Base-by-base conservation (phyloP, 1,139 yeast species). In the Taiozyma sp. region DNA sequence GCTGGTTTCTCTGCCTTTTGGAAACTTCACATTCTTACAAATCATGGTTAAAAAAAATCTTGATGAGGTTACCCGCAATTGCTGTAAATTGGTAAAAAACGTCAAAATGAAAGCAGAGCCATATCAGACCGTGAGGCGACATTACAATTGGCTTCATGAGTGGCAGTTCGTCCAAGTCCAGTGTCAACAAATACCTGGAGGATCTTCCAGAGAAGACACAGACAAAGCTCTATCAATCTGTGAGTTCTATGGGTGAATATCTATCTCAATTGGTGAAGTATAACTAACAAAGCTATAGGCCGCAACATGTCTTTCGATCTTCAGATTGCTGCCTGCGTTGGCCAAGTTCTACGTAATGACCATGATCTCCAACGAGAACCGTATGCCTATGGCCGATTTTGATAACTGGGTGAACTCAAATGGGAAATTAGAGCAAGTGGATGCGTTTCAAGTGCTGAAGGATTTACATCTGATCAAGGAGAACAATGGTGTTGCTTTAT, bases 251-350 rank as follows among this genome's bases (percentile, higher is more conserved):
- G 9, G 6, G 6, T 37, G 13, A 16, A 19, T 19, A 19, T 16
- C 6, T 19, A 10, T 21, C n/a, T 19, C 24, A 37, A 37, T 29
- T 16, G 32, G 70, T 53, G 24, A 22, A 7, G 19, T 37, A 19
- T 37, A 37, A 74, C 80, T 50, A 47, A 53, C 52, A 21, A 14
- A 41, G 9, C 10, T 4, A 8, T 32, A 61, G 49, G 97, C 99
- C 3, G 97, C 97, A 16, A 89, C 99, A 51, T 91, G 98, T 65
- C 73, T 93, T 47, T 95, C 99, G 3, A 85, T 93, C 24, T 91
- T 84, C 66, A 77, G 99, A 56, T 74, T 93, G 54, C 74, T 95
- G 32, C 97, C 99, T 0, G 84, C 93, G 19, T 70, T 93, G 62
- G 96, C 97, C 29, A 91, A 93, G 66, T 86, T 89, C 68, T 84